phyloP scores from a whole-genome alignment of 768 basidiomycete genomes.

The Podaxis mareebaensis region DNA sequence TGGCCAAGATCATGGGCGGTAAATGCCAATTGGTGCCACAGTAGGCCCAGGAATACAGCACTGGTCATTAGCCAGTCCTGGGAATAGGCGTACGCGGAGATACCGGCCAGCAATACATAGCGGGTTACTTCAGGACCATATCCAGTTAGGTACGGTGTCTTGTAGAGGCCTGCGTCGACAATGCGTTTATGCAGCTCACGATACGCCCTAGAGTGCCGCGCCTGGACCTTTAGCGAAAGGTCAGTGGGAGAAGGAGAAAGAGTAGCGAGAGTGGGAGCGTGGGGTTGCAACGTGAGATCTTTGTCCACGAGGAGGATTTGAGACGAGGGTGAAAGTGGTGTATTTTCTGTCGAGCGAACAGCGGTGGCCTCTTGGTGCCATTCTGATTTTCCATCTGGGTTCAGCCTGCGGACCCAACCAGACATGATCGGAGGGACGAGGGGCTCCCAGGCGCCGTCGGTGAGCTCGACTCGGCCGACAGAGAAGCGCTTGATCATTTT shows the following conservation, averaged over 20 bases:
- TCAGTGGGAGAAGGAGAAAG: conserved; percentile 54
- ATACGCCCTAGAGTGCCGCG: conserved; percentile 75
- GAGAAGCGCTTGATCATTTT: conserved; percentile 61
- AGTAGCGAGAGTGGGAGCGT: conserved; percentile 42
- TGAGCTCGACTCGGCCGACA: conserved; percentile 68
- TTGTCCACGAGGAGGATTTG: conserved; percentile 66
- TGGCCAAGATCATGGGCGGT: conserved; percentile 94
- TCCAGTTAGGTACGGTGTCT: conserved; percentile 79
- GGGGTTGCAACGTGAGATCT: conserved; percentile 23
- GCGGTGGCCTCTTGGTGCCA: conserved; percentile 70
- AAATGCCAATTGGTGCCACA: conserved; percentile 97
- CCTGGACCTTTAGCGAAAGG: conserved; percentile 59
- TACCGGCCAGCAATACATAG: conserved; percentile 62
- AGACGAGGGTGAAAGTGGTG: conserved; percentile 35
- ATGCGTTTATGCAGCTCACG: conserved; percentile 75
- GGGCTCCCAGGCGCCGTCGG: conserved; percentile 66
- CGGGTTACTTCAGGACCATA: conserved; percentile 90
- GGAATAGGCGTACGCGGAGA: conserved; percentile 63
- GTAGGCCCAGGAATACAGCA: conserved; percentile 79
- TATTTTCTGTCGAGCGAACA: conserved; percentile 32
- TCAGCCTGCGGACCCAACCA: conserved; percentile 69
- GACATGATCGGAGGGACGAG: conserved; percentile 84
- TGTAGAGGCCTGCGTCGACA: conserved; percentile 79
- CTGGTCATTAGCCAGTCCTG: conserved; percentile 69
- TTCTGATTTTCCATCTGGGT: conserved; percentile 36